Evolutionary conservation across 306 rosid species (phyloP).

Genomic region (Parietaria judaica): DNA sequence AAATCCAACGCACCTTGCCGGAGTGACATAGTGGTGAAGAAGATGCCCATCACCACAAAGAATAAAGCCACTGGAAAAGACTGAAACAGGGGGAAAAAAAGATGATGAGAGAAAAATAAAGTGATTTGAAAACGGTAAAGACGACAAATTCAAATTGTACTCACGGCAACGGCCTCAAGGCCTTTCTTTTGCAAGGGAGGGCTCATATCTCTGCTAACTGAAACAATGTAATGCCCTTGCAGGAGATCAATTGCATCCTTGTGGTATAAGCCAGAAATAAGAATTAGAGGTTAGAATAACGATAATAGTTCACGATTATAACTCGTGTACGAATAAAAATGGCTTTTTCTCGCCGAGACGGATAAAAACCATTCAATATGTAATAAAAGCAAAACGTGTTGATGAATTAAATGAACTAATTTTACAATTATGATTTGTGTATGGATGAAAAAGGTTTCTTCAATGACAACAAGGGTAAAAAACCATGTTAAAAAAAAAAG

Average conservation of each 20-base stretch:
- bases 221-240: slow-evolving; percentile 95
- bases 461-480: no score
- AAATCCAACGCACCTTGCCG: slow-evolving; percentile 59
- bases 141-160: slow-evolving; percentile 17
- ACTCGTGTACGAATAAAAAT: no score
- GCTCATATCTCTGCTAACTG: slow-evolving; percentile 61
- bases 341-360: no score
- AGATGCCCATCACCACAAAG: slow-evolving; percentile 64
- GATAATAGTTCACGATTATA: no score
- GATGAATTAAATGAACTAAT: no score
- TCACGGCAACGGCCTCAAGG: slow-evolving; percentile 90
- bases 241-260: slow-evolving; percentile 97
- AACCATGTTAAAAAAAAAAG: no score
- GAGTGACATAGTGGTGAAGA: slow-evolving; percentile 73
- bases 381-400: no score
- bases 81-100: slow-evolving; percentile 36
- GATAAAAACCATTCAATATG: no score
- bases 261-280: slow-evolving; percentile 13
- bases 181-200: slow-evolving; percentile 71
- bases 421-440: no score
- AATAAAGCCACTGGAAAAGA: slow-evolving; percentile 76
- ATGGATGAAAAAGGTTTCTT: no score
- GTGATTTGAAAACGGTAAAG: neutral
- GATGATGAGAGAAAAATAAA: slow-evolving; percentile 4
- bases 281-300: slow-evolving; percentile 8